Evolutionary conservation across 805 yeast genomes (phyloP).

Genomic region (Komagataella pseudopastoris): DNA sequence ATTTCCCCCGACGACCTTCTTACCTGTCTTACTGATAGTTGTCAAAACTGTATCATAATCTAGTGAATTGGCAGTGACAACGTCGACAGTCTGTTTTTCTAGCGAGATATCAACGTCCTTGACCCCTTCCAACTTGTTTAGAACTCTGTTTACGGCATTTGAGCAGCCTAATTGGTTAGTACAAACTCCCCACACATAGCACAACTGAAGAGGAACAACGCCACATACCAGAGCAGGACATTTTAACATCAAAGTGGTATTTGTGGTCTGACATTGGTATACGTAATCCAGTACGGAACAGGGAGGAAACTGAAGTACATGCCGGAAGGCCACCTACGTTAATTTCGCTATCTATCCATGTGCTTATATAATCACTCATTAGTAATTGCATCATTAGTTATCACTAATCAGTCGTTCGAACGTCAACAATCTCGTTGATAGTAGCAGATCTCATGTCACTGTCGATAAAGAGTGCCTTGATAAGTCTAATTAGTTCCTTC

Average conservation of each 20-base stretch:
- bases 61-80: conserved; percentile 37
- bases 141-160: conserved; percentile 69
- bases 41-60: conserved; percentile 69
- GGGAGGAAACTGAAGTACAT: not conserved
- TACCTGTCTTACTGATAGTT: conserved; percentile 84
- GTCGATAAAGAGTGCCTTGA: conserved; percentile 29
- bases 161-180: conserved; percentile 46
- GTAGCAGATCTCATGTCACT: conserved; percentile 29
- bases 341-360: not conserved
- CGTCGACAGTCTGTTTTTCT: conserved; percentile 73
- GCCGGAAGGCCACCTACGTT: not conserved
- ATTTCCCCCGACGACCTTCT: conserved; percentile 59
- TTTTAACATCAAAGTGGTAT: conserved; percentile 69
- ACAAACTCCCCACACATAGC: not conserved
- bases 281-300: not conserved
- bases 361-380: not conserved
- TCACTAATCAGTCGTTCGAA: conserved; percentile 14
- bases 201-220: not conserved
- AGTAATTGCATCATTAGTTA: not conserved
- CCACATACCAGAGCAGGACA: conserved; percentile 59
- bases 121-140: conserved; percentile 62
- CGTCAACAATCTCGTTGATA: conserved; percentile 30
- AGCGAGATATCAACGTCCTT: conserved; percentile 60
- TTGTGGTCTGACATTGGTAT: conserved; percentile 35
- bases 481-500: conserved; percentile 26